Conservation (phyloP, 257 asterid genomes). For the Solanum rostratum region DNA sequence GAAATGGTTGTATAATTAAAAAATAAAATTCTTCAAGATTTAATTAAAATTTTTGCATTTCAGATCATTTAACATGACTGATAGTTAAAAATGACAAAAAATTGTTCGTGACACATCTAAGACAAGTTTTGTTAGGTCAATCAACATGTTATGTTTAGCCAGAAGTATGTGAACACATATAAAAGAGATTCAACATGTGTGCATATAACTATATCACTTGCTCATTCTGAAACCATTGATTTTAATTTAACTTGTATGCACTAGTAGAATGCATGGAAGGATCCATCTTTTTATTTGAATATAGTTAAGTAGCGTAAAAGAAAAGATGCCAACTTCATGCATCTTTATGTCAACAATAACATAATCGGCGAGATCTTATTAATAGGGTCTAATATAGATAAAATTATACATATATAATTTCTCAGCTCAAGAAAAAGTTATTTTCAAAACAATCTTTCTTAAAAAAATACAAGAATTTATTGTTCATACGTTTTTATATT, state of each 20-base stretch:
- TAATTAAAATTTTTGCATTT: conserved; percentile 9
- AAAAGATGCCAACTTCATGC: no score
- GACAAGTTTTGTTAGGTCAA: not conserved
- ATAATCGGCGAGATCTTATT: no score
- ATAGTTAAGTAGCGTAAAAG: not conserved
- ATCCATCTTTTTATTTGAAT: not conserved
- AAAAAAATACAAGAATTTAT: no score
- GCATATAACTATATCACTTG: not conserved
- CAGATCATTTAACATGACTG: conserved; percentile 6
- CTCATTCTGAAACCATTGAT: not conserved
- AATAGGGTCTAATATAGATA: no score
- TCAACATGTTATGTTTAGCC: not conserved
- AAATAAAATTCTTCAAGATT: no score
- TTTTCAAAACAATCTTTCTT: no score
- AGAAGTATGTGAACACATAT: not conserved
- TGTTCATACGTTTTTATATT: no score
- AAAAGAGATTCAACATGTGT: not conserved
- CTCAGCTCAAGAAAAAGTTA: no score
- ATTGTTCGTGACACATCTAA: not conserved
- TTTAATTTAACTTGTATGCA: not conserved
- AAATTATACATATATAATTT: no score
- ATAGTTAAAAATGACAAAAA: not conserved
- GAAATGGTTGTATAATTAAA: no score
- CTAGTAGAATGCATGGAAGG: not conserved
- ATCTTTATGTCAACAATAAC: no score